Evolutionary conservation across 1,139 yeast genomes (phyloP), one percentile per base, ranked within the genome.

Genomic region (Hemisphaericaspora xylofermentans): DNA sequence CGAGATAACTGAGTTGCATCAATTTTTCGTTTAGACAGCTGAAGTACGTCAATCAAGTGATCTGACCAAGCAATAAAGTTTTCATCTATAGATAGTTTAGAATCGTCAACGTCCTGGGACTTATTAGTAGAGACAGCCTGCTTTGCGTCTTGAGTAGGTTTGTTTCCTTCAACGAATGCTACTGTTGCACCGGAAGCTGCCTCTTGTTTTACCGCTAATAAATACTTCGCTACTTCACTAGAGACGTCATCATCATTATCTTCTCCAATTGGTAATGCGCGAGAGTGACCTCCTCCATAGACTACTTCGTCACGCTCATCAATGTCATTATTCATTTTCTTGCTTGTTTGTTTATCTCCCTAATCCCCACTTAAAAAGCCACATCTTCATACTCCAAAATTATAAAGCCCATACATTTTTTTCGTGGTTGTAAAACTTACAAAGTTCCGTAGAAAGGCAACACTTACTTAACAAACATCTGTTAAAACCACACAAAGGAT

Each of bases 401-500:
- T n/a, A n/a, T n/a, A n/a, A n/a, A n/a, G n/a, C 24, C 24, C 24
- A 21, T 6, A 21, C 24, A 21, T 9, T 21, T 21, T 21, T 21
- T 6, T 6, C 9, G 24, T 24, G 21, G 28, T 22, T 24, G 36
- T 33, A 33, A 24, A 21, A 31, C n/a, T n/a, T n/a, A n/a, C n/a
- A n/a, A n/a, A n/a, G n/a, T n/a, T n/a, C n/a, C n/a, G n/a, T n/a
- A n/a, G n/a, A n/a, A n/a, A n/a, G n/a, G n/a, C n/a, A n/a, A n/a
- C n/a, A 31, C 14, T 13, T 18, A 19, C 21, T n/a, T 18, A 31
- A n/a, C 22, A n/a, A 13, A 13, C 9, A 14, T 13, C 29, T 6
- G 16, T 13, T 5, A 15, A 26, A n/a, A 30, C 19, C n/a, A 26
- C 13, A 19, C 38, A 43, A 32, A 41, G 14, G 21, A 89, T 91